A percentile compares a stretch with the other conserved stretches of the same genome.
These are phyloP conservation scores for Wickerhamiella dianesei DNA, from an alignment of 805 yeast genomes.

Conservation along the genomic window DNA sequence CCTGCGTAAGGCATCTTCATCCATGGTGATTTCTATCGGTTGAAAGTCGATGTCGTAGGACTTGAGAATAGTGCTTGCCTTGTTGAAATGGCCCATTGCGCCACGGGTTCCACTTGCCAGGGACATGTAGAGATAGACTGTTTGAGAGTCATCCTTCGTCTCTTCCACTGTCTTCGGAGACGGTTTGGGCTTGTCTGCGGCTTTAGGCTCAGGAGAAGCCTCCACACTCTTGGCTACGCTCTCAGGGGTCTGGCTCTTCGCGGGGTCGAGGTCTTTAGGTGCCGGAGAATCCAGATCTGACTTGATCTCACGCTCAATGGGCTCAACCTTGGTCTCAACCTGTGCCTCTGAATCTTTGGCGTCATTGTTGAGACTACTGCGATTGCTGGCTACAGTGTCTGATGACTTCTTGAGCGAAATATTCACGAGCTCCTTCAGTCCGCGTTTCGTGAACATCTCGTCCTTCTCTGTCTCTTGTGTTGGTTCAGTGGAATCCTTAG, in stretches of 20 bases:
- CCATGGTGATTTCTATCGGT: constrained; percentile 70
- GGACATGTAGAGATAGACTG: constrained; percentile 61
- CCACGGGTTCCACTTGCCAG: constrained; percentile 70
- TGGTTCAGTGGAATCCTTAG: not conserved
- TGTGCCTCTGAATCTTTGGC: not conserved
- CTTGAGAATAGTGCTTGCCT: constrained; percentile 53
- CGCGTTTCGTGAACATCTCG: not conserved
- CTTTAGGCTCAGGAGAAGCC: not conserved
- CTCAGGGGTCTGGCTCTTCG: not conserved
- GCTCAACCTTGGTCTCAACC: not conserved
- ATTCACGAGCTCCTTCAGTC: not conserved
- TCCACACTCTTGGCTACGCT: not conserved
- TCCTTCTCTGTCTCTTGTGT: too few species aligned
- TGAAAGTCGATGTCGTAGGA: constrained; percentile 57
- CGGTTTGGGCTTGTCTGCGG: not conserved
- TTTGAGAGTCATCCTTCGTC: constrained; percentile 6
- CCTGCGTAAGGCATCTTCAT: constrained; percentile 61
- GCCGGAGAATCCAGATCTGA: not conserved
- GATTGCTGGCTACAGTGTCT: too few species aligned
- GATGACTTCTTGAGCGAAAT: not conserved
- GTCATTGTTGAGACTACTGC: too few species aligned
- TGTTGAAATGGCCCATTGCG: constrained; percentile 58
- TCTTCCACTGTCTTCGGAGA: constrained; percentile 3
- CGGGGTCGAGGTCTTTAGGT: not conserved
- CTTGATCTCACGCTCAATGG: not conserved